A percentile compares a stretch with the other conserved stretches of the same genome.
phyloP scores from a whole-genome alignment of 208 protist species.

The Crithidia sp. region DNA sequence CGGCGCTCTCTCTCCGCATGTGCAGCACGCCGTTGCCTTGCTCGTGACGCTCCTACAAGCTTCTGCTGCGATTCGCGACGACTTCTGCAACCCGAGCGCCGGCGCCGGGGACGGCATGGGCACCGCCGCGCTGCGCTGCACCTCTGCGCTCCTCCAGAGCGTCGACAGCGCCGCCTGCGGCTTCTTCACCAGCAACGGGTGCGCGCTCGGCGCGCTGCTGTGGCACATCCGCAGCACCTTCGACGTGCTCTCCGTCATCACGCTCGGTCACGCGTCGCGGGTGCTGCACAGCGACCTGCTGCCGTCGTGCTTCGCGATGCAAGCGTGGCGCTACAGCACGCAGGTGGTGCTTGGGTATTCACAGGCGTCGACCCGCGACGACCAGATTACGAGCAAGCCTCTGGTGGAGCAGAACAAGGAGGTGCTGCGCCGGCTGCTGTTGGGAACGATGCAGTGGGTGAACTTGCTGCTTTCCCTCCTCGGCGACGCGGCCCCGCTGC shows the following conservation, averaged over 20 bases:
- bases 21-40: constrained; percentile 53
- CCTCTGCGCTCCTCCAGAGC: constrained; percentile 47
- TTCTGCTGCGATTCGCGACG: constrained; percentile 68
- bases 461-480: constrained; percentile 64
- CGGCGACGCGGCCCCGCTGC: constrained; percentile 48
- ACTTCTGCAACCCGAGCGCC: constrained; percentile 51
- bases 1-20: constrained; percentile 1
- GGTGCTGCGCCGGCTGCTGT: constrained; percentile 61
- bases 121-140: constrained; percentile 48
- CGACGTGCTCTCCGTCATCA: constrained; percentile 66
- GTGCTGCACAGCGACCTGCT: constrained; percentile 65
- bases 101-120: constrained; percentile 37
- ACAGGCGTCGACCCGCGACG: constrained; percentile 15
- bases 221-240: constrained; percentile 62
- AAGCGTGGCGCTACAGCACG: constrained; percentile 61
- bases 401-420: constrained; percentile 66
- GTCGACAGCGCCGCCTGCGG: constrained; percentile 55
- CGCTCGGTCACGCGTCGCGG: constrained; percentile 58
- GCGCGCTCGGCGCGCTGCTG: constrained; percentile 31
- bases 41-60: constrained; percentile 63
- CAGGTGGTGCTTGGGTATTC: constrained; percentile 64
- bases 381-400: constrained; percentile 21
- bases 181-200: constrained; percentile 48
- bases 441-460: constrained; percentile 66
- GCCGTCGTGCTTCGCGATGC: constrained; percentile 59